Percentiles rank a stretch among this genome's conserved stretches.
Conservation (phyloP, 495 filamentous ascomycete genomes). For the Aspergillus kassunensis region DNA sequence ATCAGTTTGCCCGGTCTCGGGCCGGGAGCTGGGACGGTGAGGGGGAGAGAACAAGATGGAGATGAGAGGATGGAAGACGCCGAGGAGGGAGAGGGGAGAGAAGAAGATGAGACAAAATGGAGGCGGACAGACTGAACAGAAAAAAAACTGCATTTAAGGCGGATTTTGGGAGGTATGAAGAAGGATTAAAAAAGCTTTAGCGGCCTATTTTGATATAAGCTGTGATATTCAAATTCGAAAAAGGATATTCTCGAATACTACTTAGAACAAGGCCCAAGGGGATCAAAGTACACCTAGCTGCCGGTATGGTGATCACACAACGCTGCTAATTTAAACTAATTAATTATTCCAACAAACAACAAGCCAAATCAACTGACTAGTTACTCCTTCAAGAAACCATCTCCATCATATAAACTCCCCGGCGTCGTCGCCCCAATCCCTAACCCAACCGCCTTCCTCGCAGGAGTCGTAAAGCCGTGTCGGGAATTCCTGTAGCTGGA, state of each 20-base stretch:
- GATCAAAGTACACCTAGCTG: not conserved
- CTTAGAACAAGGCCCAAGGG: not conserved
- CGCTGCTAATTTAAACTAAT: not conserved
- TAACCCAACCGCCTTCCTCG: slow-evolving; percentile 30
- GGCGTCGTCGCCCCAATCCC: slow-evolving; percentile 36
- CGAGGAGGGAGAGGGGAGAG: slow-evolving; percentile 21
- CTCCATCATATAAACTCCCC: slow-evolving; percentile 46
- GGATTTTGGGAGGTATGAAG: too few species aligned
- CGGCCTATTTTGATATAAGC: not conserved
- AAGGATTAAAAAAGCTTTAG: not conserved
- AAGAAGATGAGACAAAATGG: slow-evolving; percentile 56
- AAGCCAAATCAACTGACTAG: not conserved
- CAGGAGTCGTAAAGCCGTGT: slow-evolving; percentile 30
- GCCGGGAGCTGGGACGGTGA: slow-evolving; percentile 54
- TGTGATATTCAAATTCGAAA: not conserved
- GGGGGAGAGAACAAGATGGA: slow-evolving; percentile 41
- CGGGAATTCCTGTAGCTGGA: slow-evolving; percentile 16
- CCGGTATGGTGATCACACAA: not conserved
- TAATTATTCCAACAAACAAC: not conserved
- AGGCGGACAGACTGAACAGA: slow-evolving; percentile 54
- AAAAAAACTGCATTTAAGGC: too few species aligned
- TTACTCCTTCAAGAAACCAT: slow-evolving; percentile 46
- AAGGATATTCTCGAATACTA: not conserved
- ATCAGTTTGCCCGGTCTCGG: slow-evolving; percentile 40
- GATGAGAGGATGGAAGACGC: slow-evolving; percentile 28